A percentile compares a stretch with the other conserved stretches of the same genome.
These are phyloP conservation scores for Coemansia aciculifera DNA, from an alignment of 192 early-diverging fungal genomes.

Conservation along the genomic window DNA sequence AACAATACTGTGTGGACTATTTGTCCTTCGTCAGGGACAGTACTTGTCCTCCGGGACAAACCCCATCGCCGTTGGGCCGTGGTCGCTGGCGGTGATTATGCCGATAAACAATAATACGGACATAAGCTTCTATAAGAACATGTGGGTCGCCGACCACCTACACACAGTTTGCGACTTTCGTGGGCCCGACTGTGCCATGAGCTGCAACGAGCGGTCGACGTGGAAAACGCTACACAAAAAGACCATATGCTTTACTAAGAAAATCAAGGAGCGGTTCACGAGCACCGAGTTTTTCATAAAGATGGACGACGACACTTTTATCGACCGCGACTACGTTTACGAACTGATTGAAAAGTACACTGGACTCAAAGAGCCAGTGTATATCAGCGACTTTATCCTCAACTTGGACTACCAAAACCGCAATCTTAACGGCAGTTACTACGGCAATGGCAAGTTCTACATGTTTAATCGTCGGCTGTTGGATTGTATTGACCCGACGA, in stretches of 20 bases:
- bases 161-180: conserved; percentile 32
- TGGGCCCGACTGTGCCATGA: conserved; percentile 17
- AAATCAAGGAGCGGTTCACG: conserved; percentile 14
- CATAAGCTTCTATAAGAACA: conserved; percentile 27
- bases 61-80: background rate
- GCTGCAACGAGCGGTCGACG: conserved; percentile 25
- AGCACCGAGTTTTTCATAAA: conserved; percentile 39
- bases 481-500: conserved; percentile 22
- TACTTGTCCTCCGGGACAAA: background rate
- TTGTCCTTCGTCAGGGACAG: background rate
- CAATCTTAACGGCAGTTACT: conserved; percentile 14
- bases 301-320: conserved; percentile 32
- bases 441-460: conserved; percentile 49
- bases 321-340: conserved; percentile 20
- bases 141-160: conserved; percentile 32
- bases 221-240: conserved; percentile 26
- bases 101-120: conserved; percentile 30
- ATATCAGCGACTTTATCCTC: conserved; percentile 35
- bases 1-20: background rate
- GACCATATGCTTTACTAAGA: conserved; percentile 28
- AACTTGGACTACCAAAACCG: conserved; percentile 14
- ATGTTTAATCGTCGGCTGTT: conserved; percentile 40
- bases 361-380: conserved; percentile 10
- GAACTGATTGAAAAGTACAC: conserved; percentile 16
- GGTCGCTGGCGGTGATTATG: conserved; percentile 23